Conservation (phyloP, 78 protist species). For the Planoprotostelium fungivorum region DNA sequence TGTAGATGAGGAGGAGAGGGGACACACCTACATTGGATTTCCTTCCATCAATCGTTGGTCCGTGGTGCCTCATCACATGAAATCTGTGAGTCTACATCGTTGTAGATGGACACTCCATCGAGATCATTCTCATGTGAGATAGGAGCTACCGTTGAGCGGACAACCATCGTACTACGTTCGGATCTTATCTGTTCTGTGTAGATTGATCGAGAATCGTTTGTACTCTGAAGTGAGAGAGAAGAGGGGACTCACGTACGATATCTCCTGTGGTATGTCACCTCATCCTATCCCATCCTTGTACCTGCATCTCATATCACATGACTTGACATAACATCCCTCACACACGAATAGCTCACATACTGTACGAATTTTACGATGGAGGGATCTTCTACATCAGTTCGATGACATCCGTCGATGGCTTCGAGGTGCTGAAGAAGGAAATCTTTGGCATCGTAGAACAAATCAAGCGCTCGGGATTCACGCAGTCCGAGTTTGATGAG, state of each 20-base stretch:
- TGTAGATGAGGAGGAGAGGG: neutral
- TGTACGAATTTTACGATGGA: neutral
- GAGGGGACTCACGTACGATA: neutral
- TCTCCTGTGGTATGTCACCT: neutral
- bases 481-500: neutral
- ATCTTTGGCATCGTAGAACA: neutral
- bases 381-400: neutral
- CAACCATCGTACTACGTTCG: neutral
- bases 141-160: neutral
- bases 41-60: neutral
- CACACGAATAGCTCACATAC: neutral
- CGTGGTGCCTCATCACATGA: neutral
- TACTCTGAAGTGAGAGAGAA: neutral
- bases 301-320: too few relatives aligned
- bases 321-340: neutral
- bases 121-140: too few relatives aligned
- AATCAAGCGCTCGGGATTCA: neutral
- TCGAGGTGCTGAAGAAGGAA: neutral
- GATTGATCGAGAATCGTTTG: neutral
- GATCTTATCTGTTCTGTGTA: too few relatives aligned
- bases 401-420: neutral
- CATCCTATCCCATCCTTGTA: too few relatives aligned
- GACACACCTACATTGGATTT: neutral
- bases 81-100: neutral
- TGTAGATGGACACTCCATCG: neutral